phyloP scores from a whole-genome alignment of 1,284 basidiomycete species.

The Rhodotorula sp. region DNA sequence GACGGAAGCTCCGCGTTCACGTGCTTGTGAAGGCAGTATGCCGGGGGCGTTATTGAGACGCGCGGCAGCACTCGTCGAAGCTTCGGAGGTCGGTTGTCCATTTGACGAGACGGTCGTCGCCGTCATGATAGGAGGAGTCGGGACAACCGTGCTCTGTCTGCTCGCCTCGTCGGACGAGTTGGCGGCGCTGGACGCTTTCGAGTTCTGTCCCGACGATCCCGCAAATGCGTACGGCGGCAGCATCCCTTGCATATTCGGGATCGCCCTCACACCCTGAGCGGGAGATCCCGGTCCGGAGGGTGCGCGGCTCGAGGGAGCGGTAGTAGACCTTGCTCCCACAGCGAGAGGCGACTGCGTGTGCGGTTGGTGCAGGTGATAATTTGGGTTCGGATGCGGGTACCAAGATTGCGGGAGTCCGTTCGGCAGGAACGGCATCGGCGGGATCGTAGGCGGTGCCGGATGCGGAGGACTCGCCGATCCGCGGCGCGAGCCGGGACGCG shows the following conservation, averaged over 20 bases:
- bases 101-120: not conserved
- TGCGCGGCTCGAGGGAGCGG: slow-evolving; percentile 8
- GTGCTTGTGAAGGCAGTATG: not conserved
- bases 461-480: slow-evolving; percentile 18
- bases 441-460: not conserved
- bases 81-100: not conserved
- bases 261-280: not conserved
- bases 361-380: slow-evolving; percentile 34
- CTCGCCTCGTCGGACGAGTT: slow-evolving; percentile 1
- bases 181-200: not conserved
- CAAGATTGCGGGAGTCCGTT: slow-evolving; percentile 10
- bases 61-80: not conserved
- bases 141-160: not conserved
- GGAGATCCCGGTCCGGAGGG: slow-evolving; percentile 10
- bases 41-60: no score
- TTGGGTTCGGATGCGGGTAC: slow-evolving; percentile 35
- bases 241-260: not conserved
- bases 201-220: not conserved
- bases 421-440: not conserved
- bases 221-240: not conserved
- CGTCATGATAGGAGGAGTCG: not conserved
- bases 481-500: slow-evolving; percentile 7
- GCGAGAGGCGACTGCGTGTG: slow-evolving; percentile 35
- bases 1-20: slow-evolving; percentile 18
- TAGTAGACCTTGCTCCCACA: not conserved